Evolutionary conservation across 2,329 filamentous ascomycete species (phyloP).

Genomic region (Xylaria sp.): DNA sequence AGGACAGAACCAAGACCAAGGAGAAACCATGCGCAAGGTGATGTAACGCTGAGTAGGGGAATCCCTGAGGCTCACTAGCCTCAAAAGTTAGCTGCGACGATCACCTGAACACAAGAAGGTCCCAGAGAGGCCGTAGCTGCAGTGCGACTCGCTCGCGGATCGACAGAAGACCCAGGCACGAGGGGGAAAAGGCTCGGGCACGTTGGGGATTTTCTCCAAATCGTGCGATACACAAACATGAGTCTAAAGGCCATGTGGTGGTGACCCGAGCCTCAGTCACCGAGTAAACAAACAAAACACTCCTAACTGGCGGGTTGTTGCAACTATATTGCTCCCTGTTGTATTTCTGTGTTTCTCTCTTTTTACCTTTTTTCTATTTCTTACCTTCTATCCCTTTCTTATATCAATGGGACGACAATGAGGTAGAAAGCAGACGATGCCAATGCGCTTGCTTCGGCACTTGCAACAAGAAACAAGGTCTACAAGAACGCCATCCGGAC

Average conservation of each 20-base stretch:
- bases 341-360: too few species aligned
- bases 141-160: conserved; percentile 26
- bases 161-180: conserved; percentile 36
- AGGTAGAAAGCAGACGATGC: too few species aligned
- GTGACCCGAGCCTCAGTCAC: too few species aligned
- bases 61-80: conserved; percentile 37
- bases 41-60: conserved; percentile 33
- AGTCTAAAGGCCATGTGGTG: not conserved
- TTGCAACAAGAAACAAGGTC: conserved; percentile 21
- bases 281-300: too few species aligned
- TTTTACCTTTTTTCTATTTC: too few species aligned
- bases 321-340: too few species aligned
- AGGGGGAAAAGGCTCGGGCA: conserved; percentile 17
- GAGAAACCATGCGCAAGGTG: not conserved
- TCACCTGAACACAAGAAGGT: conserved; percentile 34
- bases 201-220: conserved; percentile 3
- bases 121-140: conserved; percentile 22
- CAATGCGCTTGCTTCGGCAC: conserved; percentile 33
- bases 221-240: not conserved
- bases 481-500: conserved; percentile 18
- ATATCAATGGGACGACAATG: too few species aligned
- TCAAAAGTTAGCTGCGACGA: conserved; percentile 38
- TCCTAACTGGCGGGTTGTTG: too few species aligned
- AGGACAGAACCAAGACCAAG: too few species aligned
- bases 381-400: too few species aligned